These are phyloP conservation scores for Phytophthora tubulina DNA, from an alignment of 352 stramenopile species.

Conservation along the genomic window DNA sequence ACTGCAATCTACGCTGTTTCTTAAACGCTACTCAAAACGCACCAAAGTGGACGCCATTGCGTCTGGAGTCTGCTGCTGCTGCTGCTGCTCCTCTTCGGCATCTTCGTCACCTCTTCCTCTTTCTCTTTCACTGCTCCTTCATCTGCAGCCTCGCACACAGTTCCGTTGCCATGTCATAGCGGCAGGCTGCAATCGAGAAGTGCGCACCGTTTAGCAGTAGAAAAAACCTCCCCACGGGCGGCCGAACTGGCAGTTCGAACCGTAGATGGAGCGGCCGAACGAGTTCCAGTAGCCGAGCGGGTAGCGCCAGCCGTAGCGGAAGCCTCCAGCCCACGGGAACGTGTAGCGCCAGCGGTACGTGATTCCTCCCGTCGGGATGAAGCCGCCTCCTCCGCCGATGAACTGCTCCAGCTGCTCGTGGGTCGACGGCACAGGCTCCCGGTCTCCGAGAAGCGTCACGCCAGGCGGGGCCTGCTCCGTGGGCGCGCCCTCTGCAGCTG, in stretches of 20 bases:
- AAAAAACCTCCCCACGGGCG: constrained; percentile 43
- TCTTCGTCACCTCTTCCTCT: neutral
- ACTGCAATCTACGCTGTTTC: constrained; percentile 7
- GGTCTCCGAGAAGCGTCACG: constrained; percentile 32
- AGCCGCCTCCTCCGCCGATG: constrained; percentile 34
- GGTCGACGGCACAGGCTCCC: constrained; percentile 34
- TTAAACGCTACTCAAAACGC: constrained; percentile 33
- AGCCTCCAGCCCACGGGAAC: constrained; percentile 30
- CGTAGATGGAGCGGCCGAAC: constrained; percentile 45
- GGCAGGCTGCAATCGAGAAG: constrained; percentile 22
- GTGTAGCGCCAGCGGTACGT: constrained; percentile 48
- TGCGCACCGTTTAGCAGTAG: constrained; percentile 46
- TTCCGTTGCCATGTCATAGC: constrained; percentile 25
- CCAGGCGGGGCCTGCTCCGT: constrained; percentile 37
- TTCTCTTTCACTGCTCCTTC: neutral
- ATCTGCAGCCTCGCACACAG: constrained; percentile 25
- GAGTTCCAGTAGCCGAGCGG: constrained; percentile 50
- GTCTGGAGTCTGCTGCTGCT: neutral
- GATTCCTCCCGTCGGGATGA: constrained; percentile 43
- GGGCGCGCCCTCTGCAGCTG: neutral
- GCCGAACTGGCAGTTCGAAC: constrained; percentile 37
- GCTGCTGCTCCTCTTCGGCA: neutral
- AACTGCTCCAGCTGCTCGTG: constrained; percentile 39
- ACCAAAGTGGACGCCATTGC: constrained; percentile 16
- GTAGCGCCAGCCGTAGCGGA: constrained; percentile 54